These are phyloP conservation scores for Larix sibirica DNA, from an alignment of 83 land plant genomes.

Conservation along the genomic window DNA sequence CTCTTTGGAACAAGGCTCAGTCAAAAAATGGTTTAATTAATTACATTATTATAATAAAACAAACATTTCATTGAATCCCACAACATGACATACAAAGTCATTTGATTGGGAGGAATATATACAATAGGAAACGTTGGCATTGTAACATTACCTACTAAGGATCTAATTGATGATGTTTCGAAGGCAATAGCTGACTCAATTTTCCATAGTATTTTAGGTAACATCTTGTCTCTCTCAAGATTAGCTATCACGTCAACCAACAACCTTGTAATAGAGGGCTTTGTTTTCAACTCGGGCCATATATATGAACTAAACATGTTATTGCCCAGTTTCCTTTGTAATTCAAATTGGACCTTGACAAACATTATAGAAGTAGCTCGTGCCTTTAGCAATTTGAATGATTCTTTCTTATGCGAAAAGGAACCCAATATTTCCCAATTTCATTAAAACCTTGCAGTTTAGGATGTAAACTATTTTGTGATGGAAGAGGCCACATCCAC, in stretches of 20 bases:
- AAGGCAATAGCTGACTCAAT: constrained; percentile 45
- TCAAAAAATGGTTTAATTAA: no score
- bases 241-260: constrained; percentile 87
- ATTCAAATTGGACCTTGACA: constrained; percentile 71
- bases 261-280: constrained; percentile 57
- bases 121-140: constrained; percentile 43
- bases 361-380: constrained; percentile 79
- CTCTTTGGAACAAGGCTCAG: no score
- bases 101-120: constrained; percentile 45
- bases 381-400: constrained; percentile 77
- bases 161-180: constrained; percentile 35
- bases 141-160: constrained; percentile 42
- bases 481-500: constrained; percentile 89
- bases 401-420: constrained; percentile 35
- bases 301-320: constrained; percentile 33
- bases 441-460: constrained; percentile 76
- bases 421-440: constrained; percentile 38
- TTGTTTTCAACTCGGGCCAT: constrained; percentile 93
- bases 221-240: constrained; percentile 72
- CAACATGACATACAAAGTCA: constrained; percentile 38
- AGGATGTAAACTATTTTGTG: constrained; percentile 69
- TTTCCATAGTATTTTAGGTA: constrained; percentile 59
- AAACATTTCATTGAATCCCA: no score
- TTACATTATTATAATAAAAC: no score
- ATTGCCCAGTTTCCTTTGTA: constrained; percentile 66